These are phyloP conservation scores for Sporothrix humicola DNA, from an alignment of 2,329 filamentous ascomycete genomes.

Conservation along the genomic window DNA sequence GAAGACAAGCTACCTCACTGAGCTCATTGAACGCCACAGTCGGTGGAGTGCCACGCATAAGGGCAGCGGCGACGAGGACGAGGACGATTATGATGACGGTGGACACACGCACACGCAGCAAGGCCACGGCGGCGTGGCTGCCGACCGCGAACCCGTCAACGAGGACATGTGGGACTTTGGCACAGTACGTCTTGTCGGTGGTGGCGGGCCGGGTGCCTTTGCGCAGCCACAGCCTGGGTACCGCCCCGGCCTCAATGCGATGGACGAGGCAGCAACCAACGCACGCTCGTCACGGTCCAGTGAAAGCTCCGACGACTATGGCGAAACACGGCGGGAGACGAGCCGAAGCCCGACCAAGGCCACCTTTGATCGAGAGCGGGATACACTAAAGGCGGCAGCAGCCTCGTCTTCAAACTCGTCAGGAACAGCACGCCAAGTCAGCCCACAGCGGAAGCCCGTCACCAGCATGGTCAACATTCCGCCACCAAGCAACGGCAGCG, in stretches of 20 bases:
- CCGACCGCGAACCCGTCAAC: conserved; percentile 63
- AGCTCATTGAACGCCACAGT: conserved; percentile 89
- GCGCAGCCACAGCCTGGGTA: conserved; percentile 40
- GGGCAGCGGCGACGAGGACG: conserved; percentile 53
- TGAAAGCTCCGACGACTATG: conserved; percentile 58
- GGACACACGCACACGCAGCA: conserved; percentile 52
- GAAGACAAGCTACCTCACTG: conserved; percentile 94
- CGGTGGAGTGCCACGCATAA: conserved; percentile 86
- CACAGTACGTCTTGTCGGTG: conserved; percentile 81
- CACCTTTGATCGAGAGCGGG: conserved; percentile 50
- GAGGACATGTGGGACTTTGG: conserved; percentile 99
- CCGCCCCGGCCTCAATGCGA: conserved; percentile 66
- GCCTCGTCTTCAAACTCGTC: conserved; percentile 38
- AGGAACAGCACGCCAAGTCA: conserved; percentile 60
- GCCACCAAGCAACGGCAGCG: conserved; percentile 32
- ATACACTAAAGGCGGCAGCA: conserved; percentile 60
- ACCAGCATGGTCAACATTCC: conserved; percentile 40
- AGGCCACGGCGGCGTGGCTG: background rate
- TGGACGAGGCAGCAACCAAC: conserved; percentile 85
- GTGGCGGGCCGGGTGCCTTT: conserved; percentile 48
- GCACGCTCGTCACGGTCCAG: conserved; percentile 64
- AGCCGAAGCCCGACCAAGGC: conserved; percentile 62
- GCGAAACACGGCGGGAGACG: conserved; percentile 56
- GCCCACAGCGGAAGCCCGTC: conserved; percentile 65
- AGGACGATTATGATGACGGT: conserved; percentile 65